phyloP scores from a whole-genome alignment of 164 flowering plant species.

The Buxus sempervirens region DNA sequence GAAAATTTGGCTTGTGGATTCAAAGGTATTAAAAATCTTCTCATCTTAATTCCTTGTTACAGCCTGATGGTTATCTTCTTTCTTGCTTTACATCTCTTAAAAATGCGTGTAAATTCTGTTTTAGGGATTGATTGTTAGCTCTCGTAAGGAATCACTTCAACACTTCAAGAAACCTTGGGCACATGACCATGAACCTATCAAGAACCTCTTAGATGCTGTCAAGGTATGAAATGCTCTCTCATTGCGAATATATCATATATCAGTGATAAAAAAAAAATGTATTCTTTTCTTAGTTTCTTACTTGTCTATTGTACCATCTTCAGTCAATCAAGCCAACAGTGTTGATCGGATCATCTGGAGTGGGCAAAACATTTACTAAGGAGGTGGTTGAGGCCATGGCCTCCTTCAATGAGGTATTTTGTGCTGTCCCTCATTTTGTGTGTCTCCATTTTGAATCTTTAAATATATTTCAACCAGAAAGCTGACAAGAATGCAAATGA shows the following conservation, averaged over 20 bases:
- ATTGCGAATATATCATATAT: not conserved
- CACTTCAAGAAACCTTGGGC: slow-evolving; percentile 88
- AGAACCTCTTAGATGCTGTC: slow-evolving; percentile 51
- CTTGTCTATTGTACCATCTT: not conserved
- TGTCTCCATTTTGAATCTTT: no score
- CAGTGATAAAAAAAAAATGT: not conserved
- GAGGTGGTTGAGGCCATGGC: slow-evolving; percentile 89
- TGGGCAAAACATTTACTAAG: slow-evolving; percentile 72
- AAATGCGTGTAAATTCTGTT: not conserved
- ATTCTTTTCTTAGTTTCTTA: slow-evolving; percentile 3
- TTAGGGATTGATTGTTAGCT: slow-evolving; percentile 67
- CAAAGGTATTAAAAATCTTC: slow-evolving; percentile 52
- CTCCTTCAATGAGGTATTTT: slow-evolving; percentile 62
- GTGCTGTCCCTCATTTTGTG: not conserved
- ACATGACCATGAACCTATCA: slow-evolving; percentile 70
- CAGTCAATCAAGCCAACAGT: slow-evolving; percentile 84
- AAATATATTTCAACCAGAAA: not conserved
- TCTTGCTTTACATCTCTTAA: not conserved
- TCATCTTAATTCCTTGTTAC: not conserved
- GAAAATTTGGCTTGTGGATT: slow-evolving; percentile 93
- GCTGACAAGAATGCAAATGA: slow-evolving; percentile 2
- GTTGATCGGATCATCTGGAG: slow-evolving; percentile 84
- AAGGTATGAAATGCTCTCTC: slow-evolving; percentile 37
- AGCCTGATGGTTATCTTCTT: not conserved
- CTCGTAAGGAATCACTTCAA: slow-evolving; percentile 67